Evolutionary conservation across 2,329 filamentous ascomycete species (phyloP).

Genomic region (Aureobasidium sp.): DNA sequence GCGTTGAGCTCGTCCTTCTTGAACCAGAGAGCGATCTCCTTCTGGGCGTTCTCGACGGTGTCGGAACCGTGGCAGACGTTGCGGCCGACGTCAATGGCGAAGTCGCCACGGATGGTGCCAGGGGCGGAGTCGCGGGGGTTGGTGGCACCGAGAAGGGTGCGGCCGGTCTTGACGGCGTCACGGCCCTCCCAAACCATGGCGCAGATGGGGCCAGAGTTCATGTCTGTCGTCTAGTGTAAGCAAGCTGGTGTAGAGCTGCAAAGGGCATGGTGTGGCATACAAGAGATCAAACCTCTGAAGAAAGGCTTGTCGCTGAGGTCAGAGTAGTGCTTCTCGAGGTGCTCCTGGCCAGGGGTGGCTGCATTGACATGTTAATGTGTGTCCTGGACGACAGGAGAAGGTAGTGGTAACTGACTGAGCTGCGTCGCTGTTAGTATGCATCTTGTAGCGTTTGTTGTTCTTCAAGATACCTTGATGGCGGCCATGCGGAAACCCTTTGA

Average conservation of each 20-base stretch:
- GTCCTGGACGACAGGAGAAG: neutral
- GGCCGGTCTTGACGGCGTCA: constrained; percentile 98
- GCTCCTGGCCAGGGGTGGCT: constrained; percentile 61
- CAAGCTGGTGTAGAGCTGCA: neutral
- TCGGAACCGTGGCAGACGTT: constrained; percentile 99
- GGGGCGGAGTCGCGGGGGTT: constrained; percentile 92
- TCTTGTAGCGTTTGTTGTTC: neutral
- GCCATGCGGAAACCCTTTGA: constrained; percentile 96
- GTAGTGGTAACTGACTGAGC: neutral
- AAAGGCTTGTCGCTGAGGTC: constrained; percentile 92
- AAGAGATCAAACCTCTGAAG: constrained; percentile 89
- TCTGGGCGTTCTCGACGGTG: constrained; percentile 96
- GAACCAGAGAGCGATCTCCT: constrained; percentile 99
- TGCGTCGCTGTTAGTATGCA: neutral
- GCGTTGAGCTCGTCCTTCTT: constrained; percentile 72
- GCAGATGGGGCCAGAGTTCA: constrained; percentile 91
- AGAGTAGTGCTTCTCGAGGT: constrained; percentile 96
- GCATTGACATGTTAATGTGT: neutral
- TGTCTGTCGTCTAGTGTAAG: constrained; percentile 54
- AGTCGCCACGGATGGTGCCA: constrained; percentile 97
- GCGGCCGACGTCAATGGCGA: constrained; percentile 80
- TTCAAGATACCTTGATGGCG: constrained; percentile 75
- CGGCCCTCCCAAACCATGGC: constrained; percentile 99
- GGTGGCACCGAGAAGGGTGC: constrained; percentile 93
- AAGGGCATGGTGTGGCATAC: constrained; percentile 45